Evolutionary conservation across 179 eudicot genomes (phyloP), one percentile per base, ranked within the genome.

Genomic region (Nepenthes alata): DNA sequence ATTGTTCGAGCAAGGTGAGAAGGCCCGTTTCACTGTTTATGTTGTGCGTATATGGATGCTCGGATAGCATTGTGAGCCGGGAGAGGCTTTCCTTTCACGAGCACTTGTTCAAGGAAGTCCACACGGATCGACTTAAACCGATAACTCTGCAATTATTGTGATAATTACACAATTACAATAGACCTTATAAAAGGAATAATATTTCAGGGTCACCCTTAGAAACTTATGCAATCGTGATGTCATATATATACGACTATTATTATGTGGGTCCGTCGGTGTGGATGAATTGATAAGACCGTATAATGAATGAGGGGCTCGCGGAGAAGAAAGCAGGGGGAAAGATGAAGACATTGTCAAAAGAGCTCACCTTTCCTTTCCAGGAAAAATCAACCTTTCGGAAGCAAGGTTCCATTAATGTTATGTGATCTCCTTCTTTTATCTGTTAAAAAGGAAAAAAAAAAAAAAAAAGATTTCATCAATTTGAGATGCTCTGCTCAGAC

Each of bases 371-470:
- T 55, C 69, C 85, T 60, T 84, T 82, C 97, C 96, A 90, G 57
- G 84, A 78, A 67, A 85, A 75, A 60, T 78, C 73, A 55, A 83
- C 73, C 35, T 59, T 63, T 37, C 71, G 85, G 76, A 74, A 81
- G 77, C 76, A 73, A 69, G 94, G 96, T 51, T 84, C 96, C 78
- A 83, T 66, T 52, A 91, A 48, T 6, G 84, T 82, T 52, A 91
- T 64, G 57, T 83, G 81, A 75, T 91, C 94, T 58, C 90, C 94
- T 70, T 81, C 89, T 77, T 78, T 83, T 57, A 88, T 80, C 96
- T 88, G 91, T 35, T 3, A 9, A 25, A 25, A 25, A 25, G 25
- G 25, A 25, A 25, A 25, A 25, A 25, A 25, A 25, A 25, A 25
- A 25, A 25, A 37, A 3, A 15, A 58, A 44, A 4, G 34, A 44